Evolutionary conservation across 2,329 filamentous ascomycete species (phyloP).

Genomic region (Chaetoscypha palmicola): DNA sequence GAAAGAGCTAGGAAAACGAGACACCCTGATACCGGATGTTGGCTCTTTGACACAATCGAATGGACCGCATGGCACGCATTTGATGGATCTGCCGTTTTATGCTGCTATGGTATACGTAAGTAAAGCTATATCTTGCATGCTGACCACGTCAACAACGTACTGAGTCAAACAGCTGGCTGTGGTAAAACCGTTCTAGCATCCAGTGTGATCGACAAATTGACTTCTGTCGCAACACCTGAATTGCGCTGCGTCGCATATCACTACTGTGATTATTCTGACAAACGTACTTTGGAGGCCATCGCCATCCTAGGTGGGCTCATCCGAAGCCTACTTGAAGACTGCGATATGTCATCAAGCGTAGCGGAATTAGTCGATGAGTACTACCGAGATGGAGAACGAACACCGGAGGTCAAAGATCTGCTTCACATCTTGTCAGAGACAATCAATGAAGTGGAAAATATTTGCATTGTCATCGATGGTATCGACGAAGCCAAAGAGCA

Average conservation of each 20-base stretch:
- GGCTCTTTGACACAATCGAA: slow-evolving; percentile 5
- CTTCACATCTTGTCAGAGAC: no score
- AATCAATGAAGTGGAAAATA: not conserved
- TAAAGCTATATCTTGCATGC: not conserved
- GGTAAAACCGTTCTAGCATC: slow-evolving; percentile 8
- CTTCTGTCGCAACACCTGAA: not conserved
- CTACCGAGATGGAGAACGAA: not conserved
- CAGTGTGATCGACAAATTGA: slow-evolving; percentile 12
- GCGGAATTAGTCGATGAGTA: not conserved
- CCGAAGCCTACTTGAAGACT: slow-evolving; percentile 2
- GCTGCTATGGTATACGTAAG: slow-evolving; percentile 17
- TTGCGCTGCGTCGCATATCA: slow-evolving; percentile 1
- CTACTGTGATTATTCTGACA: slow-evolving; percentile 18
- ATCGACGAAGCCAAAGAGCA: not conserved
- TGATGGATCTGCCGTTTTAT: slow-evolving; percentile 6
- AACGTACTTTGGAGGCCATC: slow-evolving; percentile 12
- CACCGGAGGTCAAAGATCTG: no score
- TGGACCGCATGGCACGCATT: slow-evolving; percentile 5
- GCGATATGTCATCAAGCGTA: not conserved
- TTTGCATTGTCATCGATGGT: slow-evolving; percentile 1
- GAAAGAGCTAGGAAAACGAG: slow-evolving; percentile 5
- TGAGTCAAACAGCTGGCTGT: slow-evolving; percentile 12
- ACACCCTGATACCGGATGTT: slow-evolving; percentile 12
- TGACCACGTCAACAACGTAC: not conserved
- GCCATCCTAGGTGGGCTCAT: slow-evolving; percentile 12